These are phyloP conservation scores for Botrytis paeoniae DNA, from an alignment of 2,329 filamentous ascomycete genomes.

Conservation along the genomic window DNA sequence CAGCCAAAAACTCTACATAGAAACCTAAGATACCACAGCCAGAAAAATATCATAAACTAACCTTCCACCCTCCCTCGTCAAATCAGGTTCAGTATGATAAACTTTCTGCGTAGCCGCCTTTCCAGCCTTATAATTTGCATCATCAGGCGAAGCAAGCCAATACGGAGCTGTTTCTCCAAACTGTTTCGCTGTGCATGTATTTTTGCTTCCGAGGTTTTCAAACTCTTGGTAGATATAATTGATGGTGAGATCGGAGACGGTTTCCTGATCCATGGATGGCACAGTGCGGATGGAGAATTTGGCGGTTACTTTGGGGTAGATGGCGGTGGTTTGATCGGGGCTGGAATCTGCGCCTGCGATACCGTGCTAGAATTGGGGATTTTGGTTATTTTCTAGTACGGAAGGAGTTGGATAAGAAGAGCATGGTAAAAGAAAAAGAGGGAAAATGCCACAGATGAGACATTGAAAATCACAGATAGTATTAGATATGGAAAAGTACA, in stretches of 20 bases:
- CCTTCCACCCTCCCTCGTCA: slow-evolving; percentile 15
- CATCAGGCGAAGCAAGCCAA: not conserved
- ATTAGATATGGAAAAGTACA: not conserved
- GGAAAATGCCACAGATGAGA: not conserved
- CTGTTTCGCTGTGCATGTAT: not conserved
- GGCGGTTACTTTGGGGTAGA: not conserved
- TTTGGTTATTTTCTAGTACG: not conserved
- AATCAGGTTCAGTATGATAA: slow-evolving; percentile 5
- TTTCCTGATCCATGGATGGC: not conserved
- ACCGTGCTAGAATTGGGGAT: not conserved
- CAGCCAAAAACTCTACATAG: not conserved
- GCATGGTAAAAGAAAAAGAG: not conserved
- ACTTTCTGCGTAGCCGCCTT: slow-evolving; percentile 8
- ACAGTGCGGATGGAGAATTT: slow-evolving; percentile 15
- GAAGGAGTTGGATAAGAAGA: not conserved
- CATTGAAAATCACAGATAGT: not conserved
- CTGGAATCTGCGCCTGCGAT: slow-evolving; percentile 3
- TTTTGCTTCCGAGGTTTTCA: slow-evolving; percentile 1
- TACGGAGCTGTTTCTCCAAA: not conserved
- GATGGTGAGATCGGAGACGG: not conserved
- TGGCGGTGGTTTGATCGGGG: slow-evolving; percentile 1
- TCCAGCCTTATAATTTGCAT: slow-evolving; percentile 4
- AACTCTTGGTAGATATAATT: not conserved
- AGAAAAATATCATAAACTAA: not conserved
- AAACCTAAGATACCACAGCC: not conserved